Evolutionary conservation across 192 early-diverging fungal genomes (phyloP), one percentile per base, ranked within the genome.

Genomic region (Rhizophagus clarus): DNA sequence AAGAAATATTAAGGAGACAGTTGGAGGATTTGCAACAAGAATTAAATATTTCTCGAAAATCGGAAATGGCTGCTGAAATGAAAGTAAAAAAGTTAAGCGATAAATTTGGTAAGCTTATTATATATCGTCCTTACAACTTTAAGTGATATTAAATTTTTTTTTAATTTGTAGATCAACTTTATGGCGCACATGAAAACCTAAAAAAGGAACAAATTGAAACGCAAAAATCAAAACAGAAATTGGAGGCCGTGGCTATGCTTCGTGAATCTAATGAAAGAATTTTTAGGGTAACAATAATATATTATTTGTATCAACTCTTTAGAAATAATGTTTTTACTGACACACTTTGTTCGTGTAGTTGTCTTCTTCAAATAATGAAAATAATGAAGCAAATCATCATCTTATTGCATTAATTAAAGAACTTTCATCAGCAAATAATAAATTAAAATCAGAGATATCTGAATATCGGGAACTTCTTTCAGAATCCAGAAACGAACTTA

Each of bases 391-490:
- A 6, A 86, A 82, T 32, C 78, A 85, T 49, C 87, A 90, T 79
- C 82, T 90, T 22, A 86, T 88, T 6, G 81, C 81, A 3, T 63
- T 88, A 10, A 90, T 90, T 64, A 90, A 88, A 78, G 87, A 90
- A 72, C 81, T 90, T 10, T 88, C 86, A 37, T 87, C 86, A 4
- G 85, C 89, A 61, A 90, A 88, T 37, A 84, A 85, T 37, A 90
- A 87, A 64, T 56, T 87, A 28, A 85, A 86, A 40, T 82, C 81
- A 0, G 86, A 88, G 22, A 68, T 88, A 22, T 79, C 82, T 12
- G 89, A 90, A 49, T 88, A 84, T 63, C 79, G 84, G 8, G 88
- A 88, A 62, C 63, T 88, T 60, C 71, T 89, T 15, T 76, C 85
- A 34, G 88, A 89, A 14, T 82, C 84, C 12, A 72, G 83, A 68